Base-by-base conservation (phyloP, 228 moss, liverwort and hornwort species). In the Sphagnum magellanicum region DNA sequence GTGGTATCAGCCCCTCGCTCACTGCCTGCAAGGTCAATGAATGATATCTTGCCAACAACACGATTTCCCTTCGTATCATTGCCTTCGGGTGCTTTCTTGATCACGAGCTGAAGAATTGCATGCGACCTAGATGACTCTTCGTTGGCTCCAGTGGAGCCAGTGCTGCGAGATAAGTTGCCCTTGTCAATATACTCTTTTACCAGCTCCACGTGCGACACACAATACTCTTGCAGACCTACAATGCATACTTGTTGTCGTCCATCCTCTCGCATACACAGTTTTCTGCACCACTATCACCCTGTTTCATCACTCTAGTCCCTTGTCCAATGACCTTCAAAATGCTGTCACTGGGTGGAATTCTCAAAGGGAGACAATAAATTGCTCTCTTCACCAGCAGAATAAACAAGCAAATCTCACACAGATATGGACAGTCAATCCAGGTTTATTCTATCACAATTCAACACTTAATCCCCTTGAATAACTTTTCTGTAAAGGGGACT, bases 221-320 rank as follows among this genome's bases (percentile, higher is more conserved):
- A 88, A 65, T 93, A 93, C 80, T 98, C 97, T 79, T 98, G 90
- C 72, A 98, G 73, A 68, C 97, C 97, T 68, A 98, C 97, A 66
- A 98, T 93, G 79, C 97, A 98, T 68, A 98, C 97, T 89, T 98
- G 97, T 76, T 98, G 97, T 48, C 97, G 88, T 48, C 97, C 97
- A 74, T 98, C 97, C 81, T 98, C 97, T 71, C 97, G 88, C 97
- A 98, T 98, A 66, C 93, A 98, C 62, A 98, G 86, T 75, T 98
- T 98, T 81, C 97, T 98, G 84, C 78, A 84, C 63, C 68, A 61
- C 9, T 48, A 63, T 6, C 32, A 12, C 13, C 48, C 47, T 6
- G 10, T 5, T 48, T 48, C 11, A 60, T 32, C 32, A 32, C 32
- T 32, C 32, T 32, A 32, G 32, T 32, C 32, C 32, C 32, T 32